Percentiles rank a stretch among this genome's conserved stretches.
phyloP scores from a whole-genome alignment of 73 alveolate genomes.

The Symbiodinium natans region DNA sequence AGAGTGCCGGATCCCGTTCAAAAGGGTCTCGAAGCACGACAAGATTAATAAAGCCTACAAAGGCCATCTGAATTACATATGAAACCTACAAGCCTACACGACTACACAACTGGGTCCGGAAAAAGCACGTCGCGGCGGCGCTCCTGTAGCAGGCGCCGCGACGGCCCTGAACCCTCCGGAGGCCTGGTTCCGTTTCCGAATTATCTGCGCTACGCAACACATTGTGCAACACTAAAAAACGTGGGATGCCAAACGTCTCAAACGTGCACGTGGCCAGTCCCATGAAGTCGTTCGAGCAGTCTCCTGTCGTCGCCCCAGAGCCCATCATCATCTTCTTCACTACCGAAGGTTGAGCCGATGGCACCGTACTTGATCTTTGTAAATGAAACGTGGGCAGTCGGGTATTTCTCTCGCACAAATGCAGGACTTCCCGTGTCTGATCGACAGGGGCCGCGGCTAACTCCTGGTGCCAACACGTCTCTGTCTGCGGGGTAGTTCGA shows the following conservation, averaged over 20 bases:
- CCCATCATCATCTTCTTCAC: background rate
- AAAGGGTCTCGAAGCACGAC: background rate
- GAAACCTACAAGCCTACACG: too few species aligned
- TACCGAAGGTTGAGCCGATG: background rate
- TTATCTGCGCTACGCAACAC: too few species aligned
- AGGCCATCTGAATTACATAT: too few species aligned
- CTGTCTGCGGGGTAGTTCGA: constrained; percentile 59
- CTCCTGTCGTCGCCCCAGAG: constrained; percentile 1
- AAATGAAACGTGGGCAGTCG: constrained; percentile 91
- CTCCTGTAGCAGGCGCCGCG: background rate
- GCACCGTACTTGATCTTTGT: constrained; percentile 84
- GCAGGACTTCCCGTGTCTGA: constrained; percentile 92
- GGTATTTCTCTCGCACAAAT: constrained; percentile 48
- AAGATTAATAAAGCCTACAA: background rate
- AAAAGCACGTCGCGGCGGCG: background rate
- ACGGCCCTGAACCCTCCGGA: background rate
- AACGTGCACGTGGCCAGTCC: background rate
- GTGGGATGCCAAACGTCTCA: background rate
- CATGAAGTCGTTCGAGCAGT: background rate
- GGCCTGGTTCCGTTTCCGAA: too few species aligned
- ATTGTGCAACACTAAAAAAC: too few species aligned
- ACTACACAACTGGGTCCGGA: background rate
- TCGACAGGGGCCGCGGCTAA: constrained; percentile 93
- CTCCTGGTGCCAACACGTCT: constrained; percentile 88
- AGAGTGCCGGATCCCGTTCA: background rate